These are phyloP conservation scores for Pichiaceae sp. DNA, from an alignment of 1,139 yeast species.

Conservation along the genomic window DNA sequence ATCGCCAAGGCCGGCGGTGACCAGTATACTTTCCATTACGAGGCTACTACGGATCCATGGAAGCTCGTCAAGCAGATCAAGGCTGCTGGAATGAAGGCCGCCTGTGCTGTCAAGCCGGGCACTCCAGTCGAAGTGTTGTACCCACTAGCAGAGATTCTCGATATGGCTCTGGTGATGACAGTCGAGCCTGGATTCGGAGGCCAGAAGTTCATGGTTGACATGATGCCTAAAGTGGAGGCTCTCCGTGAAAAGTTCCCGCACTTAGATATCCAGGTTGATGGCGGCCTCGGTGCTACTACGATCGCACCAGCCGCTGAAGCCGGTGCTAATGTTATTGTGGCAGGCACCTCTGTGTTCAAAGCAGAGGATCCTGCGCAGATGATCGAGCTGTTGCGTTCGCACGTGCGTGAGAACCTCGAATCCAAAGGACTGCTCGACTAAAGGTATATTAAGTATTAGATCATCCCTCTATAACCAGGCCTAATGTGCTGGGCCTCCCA, in stretches of 20 bases:
- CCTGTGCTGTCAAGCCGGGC: constrained; percentile 90
- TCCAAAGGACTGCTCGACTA: constrained; percentile 13
- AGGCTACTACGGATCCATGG: constrained; percentile 75
- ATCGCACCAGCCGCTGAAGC: constrained; percentile 82
- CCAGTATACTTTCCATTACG: constrained; percentile 93
- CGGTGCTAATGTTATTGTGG: constrained; percentile 97
- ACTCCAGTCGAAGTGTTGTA: constrained; percentile 81
- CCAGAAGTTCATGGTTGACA: constrained; percentile 86
- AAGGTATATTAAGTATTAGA: background rate
- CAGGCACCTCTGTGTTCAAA: constrained; percentile 88
- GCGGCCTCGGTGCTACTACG: constrained; percentile 86
- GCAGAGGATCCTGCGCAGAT: constrained; percentile 72
- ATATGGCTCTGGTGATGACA: constrained; percentile 94
- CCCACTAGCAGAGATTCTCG: constrained; percentile 69
- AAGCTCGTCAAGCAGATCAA: constrained; percentile 70
- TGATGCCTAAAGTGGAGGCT: constrained; percentile 90
- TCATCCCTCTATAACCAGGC: too few relatives aligned
- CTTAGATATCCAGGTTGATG: constrained; percentile 90
- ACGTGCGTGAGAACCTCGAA: constrained; percentile 35
- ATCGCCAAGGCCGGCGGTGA: constrained; percentile 95
- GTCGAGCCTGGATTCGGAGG: constrained; percentile 99
- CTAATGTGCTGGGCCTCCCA: constrained; percentile 41
- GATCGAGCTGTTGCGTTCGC: constrained; percentile 55
- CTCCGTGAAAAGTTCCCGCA: constrained; percentile 65
- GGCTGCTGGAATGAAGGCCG: constrained; percentile 81